These are phyloP conservation scores for Trametes cinnabarina DNA, from an alignment of 768 basidiomycete species.

Conservation along the genomic window DNA sequence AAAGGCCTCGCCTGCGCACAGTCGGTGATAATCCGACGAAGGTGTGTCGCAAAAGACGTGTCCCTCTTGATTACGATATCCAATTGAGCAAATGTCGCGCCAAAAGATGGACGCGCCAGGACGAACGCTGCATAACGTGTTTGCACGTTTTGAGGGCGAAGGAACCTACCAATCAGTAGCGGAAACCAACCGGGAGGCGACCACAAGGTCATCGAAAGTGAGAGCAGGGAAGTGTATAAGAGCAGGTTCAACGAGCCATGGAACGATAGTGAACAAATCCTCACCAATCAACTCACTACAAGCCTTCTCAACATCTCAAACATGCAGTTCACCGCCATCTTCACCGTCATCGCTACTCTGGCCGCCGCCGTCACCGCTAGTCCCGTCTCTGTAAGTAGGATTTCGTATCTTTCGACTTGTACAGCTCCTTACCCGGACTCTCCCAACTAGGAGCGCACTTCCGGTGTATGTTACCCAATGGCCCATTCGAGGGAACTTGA, in stretches of 20 bases:
- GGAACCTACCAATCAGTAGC: neutral
- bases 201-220: neutral
- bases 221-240: neutral
- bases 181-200: neutral
- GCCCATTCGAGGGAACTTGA: neutral
- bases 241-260: neutral
- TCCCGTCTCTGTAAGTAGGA: neutral
- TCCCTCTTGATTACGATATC: neutral
- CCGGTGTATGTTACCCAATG: neutral
- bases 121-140: neutral
- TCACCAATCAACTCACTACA: neutral
- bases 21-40: neutral
- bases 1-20: neutral
- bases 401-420: neutral
- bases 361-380: neutral
- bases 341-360: neutral
- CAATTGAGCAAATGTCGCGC: neutral
- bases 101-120: neutral
- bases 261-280: neutral
- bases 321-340: neutral
- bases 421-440: too few relatives aligned
- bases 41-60: neutral
- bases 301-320: neutral
- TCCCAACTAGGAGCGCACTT: neutral
- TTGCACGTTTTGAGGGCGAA: neutral